Conservation (phyloP, 306 rosid genomes). For the Crotalaria pallida region DNA sequence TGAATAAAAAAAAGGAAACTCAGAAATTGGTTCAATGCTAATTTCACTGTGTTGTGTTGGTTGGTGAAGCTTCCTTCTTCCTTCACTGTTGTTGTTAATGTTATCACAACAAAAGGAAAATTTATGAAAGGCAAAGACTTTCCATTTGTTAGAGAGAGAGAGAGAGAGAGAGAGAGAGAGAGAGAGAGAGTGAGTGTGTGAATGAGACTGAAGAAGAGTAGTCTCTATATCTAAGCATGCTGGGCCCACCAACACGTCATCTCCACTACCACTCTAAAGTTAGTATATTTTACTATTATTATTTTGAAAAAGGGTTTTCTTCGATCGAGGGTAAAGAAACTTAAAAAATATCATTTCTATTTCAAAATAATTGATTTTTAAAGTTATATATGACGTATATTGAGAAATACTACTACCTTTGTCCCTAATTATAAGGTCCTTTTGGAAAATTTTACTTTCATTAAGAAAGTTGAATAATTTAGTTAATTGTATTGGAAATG, state of each 20-base stretch:
- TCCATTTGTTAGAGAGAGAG: not conserved
- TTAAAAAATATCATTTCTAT: no score
- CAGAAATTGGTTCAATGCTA: not conserved
- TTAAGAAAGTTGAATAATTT: no score
- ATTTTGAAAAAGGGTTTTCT: no score
- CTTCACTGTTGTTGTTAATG: not conserved
- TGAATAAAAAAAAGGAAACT: no score
- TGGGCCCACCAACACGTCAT: conserved; percentile 19
- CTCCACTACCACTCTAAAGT: not conserved
- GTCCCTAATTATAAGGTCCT: no score
- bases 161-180: not conserved
- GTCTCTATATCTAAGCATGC: conserved; percentile 26
- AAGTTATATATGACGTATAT: no score
- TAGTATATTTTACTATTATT: no score
- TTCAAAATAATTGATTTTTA: no score
- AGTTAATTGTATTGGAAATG: no score
- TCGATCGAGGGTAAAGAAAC: no score
- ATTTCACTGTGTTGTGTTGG: not conserved
- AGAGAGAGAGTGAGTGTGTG: not conserved
- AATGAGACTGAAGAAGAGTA: not conserved
- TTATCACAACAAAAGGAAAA: not conserved
- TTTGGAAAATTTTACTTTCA: no score
- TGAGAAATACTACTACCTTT: no score
- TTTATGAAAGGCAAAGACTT: not conserved
- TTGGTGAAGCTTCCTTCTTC: not conserved